Evolutionary conservation across 306 rosid genomes (phyloP).

Genomic region (Cucumis melo): DNA sequence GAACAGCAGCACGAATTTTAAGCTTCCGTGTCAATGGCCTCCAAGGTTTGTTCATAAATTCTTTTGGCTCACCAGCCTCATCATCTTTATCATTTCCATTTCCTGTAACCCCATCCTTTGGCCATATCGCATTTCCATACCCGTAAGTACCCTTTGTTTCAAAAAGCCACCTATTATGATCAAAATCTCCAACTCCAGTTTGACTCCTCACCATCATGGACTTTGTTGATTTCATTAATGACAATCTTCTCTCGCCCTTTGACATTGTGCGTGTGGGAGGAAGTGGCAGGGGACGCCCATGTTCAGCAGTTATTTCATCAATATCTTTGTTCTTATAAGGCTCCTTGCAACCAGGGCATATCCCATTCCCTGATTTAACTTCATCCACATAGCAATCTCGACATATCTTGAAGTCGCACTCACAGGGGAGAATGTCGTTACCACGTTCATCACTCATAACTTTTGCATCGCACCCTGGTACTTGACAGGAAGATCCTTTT

Average conservation of each 20-base stretch:
- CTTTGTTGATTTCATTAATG: slow-evolving; percentile 75
- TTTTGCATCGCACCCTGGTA: slow-evolving; percentile 84
- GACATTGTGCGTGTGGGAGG: slow-evolving; percentile 60
- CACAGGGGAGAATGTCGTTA: slow-evolving; percentile 75
- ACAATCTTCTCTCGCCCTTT: slow-evolving; percentile 71
- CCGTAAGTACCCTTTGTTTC: slow-evolving; percentile 94
- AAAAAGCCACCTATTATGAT: slow-evolving; percentile 82
- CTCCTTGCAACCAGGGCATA: slow-evolving; percentile 88
- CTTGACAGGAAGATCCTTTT: slow-evolving; percentile 70
- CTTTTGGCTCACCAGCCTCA: slow-evolving; percentile 41
- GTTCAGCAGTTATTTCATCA: slow-evolving; percentile 54
- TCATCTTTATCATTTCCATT: slow-evolving; percentile 36
- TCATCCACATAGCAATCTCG: slow-evolving; percentile 83
- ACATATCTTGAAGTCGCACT: slow-evolving; percentile 91
- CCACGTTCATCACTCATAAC: slow-evolving; percentile 89
- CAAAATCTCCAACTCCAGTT: slow-evolving; percentile 64
- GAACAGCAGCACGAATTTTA: slow-evolving; percentile 79
- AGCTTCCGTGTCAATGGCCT: slow-evolving; percentile 82
- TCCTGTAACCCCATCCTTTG: slow-evolving; percentile 63
- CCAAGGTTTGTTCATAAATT: slow-evolving; percentile 67
- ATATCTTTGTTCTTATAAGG: slow-evolving; percentile 59
- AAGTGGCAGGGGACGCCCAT: slow-evolving; percentile 49
- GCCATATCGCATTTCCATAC: slow-evolving; percentile 97
- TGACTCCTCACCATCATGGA: slow-evolving; percentile 69
- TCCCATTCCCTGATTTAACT: slow-evolving; percentile 54